phyloP scores from a whole-genome alignment of 2,329 filamentous ascomycete species.

The Colletotrichum sp. region DNA sequence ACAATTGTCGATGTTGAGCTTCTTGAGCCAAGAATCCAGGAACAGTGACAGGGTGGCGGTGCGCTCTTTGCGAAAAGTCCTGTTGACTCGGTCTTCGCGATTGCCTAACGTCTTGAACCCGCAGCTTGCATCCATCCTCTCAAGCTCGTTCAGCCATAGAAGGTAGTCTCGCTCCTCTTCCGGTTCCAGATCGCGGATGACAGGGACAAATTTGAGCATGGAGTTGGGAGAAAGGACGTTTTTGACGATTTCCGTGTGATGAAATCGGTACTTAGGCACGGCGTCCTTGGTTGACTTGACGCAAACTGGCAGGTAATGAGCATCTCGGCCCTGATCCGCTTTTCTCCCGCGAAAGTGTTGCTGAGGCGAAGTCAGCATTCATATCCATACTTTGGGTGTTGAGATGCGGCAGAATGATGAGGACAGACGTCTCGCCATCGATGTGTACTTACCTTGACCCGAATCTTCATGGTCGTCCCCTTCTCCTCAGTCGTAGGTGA shows the following conservation, averaged over 20 bases:
- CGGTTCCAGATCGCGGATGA: conserved; percentile 61
- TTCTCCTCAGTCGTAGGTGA: conserved; percentile 34
- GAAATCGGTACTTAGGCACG: conserved; percentile 65
- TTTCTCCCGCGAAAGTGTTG: conserved; percentile 50
- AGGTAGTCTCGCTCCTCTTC: conserved; percentile 62
- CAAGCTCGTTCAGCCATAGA: conserved; percentile 61
- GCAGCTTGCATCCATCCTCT: conserved; percentile 62
- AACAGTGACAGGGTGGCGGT: conserved; percentile 58
- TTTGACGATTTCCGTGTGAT: conserved; percentile 64
- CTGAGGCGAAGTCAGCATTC: conserved; percentile 28
- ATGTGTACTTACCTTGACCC: conserved; percentile 50
- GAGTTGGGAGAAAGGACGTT: conserved; percentile 66
- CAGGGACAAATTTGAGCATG: conserved; percentile 65
- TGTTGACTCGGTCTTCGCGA: conserved; percentile 53
- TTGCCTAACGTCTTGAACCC: conserved; percentile 59
- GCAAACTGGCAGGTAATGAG: conserved; percentile 45
- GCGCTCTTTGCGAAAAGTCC: conserved; percentile 56
- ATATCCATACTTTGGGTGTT: not conserved
- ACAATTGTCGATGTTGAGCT: conserved; percentile 55
- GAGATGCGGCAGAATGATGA: not conserved
- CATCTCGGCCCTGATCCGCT: conserved; percentile 42
- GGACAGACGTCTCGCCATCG: not conserved
- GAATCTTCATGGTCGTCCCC: conserved; percentile 51
- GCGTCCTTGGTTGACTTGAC: conserved; percentile 55
- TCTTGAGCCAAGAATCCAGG: conserved; percentile 58